Evolutionary conservation across 192 early-diverging fungal genomes (phyloP), one percentile per base, ranked within the genome.

Genomic region (Diversispora eburnea): DNA sequence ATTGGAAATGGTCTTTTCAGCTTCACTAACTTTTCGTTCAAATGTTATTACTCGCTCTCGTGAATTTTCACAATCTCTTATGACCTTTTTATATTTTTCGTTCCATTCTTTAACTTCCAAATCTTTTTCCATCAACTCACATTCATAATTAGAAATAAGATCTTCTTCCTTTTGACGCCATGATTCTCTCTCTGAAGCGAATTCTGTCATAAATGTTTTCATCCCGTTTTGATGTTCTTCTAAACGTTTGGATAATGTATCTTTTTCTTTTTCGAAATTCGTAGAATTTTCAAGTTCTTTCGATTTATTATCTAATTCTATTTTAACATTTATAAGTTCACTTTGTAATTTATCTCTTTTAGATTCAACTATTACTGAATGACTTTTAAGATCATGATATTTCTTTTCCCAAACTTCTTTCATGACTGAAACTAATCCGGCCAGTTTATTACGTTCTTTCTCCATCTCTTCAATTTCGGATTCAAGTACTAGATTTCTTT

Each of bases 141-240:
- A 9, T 46, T 66, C 64, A 42, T 66, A 66, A 46, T 66, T 59
- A 59, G 57, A 59, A 59, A 25, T 3, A 59, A 59, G 57, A 59
- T 66, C 64, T 19, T 20, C 3, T 48, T 66, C 64, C 41, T 66
- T 66, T 17, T 48, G 42, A 45, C 9, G 4, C 64, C 64, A 66
- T 41, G 2, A 1, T 47, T 47, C 64, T 66, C 64, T 20, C 19
- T 66, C 64, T 1, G 39, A 25, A 19, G 64, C 64, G 9, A 39
- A 43, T 46, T 47, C 64, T 66, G 39, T 66, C 64, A 66, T 66
- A 47, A 66, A 46, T 41, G 64, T 66, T 42, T 47, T 25, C 64
- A 66, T 66, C 22, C 64, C 41, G 20, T 66, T 66, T 47, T 66
- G 64, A 46, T 66, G 64, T n/a, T 66, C 64, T 25, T 66, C 64